Conservation (phyloP, 768 basidiomycete genomes). For the Tephrocybe rancida region DNA sequence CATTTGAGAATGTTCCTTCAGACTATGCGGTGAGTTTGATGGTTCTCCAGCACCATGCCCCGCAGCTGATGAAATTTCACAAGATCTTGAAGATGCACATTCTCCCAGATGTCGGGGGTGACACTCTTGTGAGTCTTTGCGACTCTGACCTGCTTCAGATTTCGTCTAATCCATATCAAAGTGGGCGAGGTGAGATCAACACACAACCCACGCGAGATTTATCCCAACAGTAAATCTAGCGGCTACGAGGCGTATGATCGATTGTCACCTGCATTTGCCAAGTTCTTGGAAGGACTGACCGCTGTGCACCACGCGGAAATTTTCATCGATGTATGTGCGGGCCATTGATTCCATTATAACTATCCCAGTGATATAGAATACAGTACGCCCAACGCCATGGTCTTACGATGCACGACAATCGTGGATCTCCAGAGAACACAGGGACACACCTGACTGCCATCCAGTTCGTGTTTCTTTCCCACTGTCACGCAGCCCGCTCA, state of each 20-base stretch:
- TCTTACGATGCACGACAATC: constrained; percentile 31
- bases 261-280: constrained; percentile 54
- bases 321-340: constrained; percentile 35
- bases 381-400: constrained; percentile 32
- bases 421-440: constrained; percentile 57
- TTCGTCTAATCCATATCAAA: constrained; percentile 9
- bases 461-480: constrained; percentile 42
- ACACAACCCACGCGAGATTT: neutral
- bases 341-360: neutral
- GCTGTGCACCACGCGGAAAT: constrained; percentile 47
- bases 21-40: constrained; percentile 48
- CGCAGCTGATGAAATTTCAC: neutral
- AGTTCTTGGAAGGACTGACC: constrained; percentile 60
- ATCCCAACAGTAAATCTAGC: constrained; percentile 20
- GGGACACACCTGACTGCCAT: constrained; percentile 49
- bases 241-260: constrained; percentile 68
- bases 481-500: neutral
- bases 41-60: neutral
- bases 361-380: neutral
- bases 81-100: constrained; percentile 45
- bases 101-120: constrained; percentile 41
- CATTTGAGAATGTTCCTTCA: constrained; percentile 61
- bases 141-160: neutral
- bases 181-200: constrained; percentile 38
- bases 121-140: constrained; percentile 40